phyloP scores from a whole-genome alignment of 306 rosid species.

The Betula pendula region DNA sequence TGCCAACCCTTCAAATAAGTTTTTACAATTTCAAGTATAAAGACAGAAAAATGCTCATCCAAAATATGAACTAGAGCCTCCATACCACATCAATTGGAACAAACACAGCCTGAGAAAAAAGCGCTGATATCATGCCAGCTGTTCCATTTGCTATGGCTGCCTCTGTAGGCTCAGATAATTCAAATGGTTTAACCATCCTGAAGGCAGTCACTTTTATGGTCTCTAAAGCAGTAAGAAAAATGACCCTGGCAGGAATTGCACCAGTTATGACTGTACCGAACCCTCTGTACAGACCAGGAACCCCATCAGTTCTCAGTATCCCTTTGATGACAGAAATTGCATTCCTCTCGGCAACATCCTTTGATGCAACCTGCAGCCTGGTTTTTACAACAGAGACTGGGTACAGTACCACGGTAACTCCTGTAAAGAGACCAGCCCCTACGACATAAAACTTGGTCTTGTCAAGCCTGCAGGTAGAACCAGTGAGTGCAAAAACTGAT shows the following conservation, averaged over 20 bases:
- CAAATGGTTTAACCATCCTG: slow-evolving; percentile 66
- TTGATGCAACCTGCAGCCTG: slow-evolving; percentile 84
- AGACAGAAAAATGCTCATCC: not conserved
- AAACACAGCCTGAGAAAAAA: slow-evolving; percentile 78
- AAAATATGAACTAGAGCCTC: slow-evolving; percentile 5
- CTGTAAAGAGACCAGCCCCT: slow-evolving; percentile 89
- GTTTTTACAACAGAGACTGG: slow-evolving; percentile 91
- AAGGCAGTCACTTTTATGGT: slow-evolving; percentile 74
- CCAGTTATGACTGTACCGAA: slow-evolving; percentile 84
- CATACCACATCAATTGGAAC: slow-evolving; percentile 93
- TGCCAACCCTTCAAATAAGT: too few species aligned
- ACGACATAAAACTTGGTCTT: slow-evolving; percentile 75
- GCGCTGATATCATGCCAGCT: slow-evolving; percentile 79
- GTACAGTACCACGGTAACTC: slow-evolving; percentile 79
- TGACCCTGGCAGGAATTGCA: slow-evolving; percentile 78
- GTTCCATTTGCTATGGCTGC: slow-evolving; percentile 89
- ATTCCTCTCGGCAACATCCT: slow-evolving; percentile 64
- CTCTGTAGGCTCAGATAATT: slow-evolving; percentile 67
- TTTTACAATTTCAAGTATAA: not conserved
- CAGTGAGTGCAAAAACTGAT: slow-evolving; percentile 16
- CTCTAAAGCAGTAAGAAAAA: slow-evolving; percentile 83
- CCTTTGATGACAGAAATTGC: slow-evolving; percentile 73
- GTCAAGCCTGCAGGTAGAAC: slow-evolving; percentile 71
- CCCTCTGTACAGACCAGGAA: slow-evolving; percentile 88
- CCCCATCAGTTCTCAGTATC: slow-evolving; percentile 70